Percentiles rank a stretch among this genome's conserved stretches.
phyloP scores from a whole-genome alignment of 306 rosid genomes.

The Acmispon strigosus region DNA sequence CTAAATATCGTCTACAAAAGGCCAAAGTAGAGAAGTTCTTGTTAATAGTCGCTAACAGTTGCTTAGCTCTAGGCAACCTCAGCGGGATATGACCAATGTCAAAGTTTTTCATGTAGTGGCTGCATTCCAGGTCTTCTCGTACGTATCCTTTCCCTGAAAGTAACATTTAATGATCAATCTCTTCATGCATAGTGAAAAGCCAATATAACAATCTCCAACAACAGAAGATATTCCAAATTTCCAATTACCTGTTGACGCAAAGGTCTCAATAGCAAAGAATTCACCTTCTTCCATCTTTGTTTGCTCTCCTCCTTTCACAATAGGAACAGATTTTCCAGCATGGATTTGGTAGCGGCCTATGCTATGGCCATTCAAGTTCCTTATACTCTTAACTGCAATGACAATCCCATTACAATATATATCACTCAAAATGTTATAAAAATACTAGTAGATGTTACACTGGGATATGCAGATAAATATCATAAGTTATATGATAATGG shows the following conservation, averaged over 20 bases:
- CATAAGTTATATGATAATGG: neutral
- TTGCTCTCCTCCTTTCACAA: conserved; percentile 98
- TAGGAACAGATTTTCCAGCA: conserved; percentile 92
- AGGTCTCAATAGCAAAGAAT: conserved; percentile 93
- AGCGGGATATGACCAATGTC: conserved; percentile 86
- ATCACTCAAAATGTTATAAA: neutral
- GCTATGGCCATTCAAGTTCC: conserved; percentile 98
- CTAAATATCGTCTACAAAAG: conserved; percentile 85
- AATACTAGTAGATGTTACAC: neutral
- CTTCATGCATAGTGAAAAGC: conserved; percentile 4
- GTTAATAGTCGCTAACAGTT: conserved; percentile 72
- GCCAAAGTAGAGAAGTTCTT: conserved; percentile 95
- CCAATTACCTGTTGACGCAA: conserved; percentile 81
- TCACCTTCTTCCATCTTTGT: conserved; percentile 99
- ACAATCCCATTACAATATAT: conserved; percentile 18
- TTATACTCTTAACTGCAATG: conserved; percentile 77
- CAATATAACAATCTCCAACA: neutral
- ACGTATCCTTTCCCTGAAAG: conserved; percentile 87
- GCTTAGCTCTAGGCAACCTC: conserved; percentile 94
- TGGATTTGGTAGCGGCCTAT: conserved; percentile 96
- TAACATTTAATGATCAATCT: conserved; percentile 7
- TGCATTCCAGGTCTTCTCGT: conserved; percentile 96
- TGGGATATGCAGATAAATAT: neutral
- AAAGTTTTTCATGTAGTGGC: conserved; percentile 95
- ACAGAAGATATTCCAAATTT: conserved; percentile 17